phyloP scores from a whole-genome alignment of 1,139 yeast species.

The Geotrichum europaeum region DNA sequence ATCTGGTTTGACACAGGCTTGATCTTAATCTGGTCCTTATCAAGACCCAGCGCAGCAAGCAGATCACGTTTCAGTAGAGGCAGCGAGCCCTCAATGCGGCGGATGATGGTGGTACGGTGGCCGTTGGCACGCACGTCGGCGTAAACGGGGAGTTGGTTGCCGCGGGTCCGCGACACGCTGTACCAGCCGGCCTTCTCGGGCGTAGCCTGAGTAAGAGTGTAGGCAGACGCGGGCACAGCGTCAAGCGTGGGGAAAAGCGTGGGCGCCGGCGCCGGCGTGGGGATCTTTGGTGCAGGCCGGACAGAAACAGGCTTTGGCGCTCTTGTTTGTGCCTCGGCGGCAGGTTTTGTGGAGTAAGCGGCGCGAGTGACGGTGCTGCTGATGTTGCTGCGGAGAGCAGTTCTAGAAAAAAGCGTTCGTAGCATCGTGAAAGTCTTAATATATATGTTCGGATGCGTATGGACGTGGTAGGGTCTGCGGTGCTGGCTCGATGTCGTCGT shows the following conservation, averaged over 20 bases:
- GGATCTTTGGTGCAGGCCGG: conserved; percentile 11
- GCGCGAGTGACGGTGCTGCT: neutral
- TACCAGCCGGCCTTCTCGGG: conserved; percentile 27
- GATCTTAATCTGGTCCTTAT: conserved; percentile 30
- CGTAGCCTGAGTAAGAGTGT: conserved; percentile 2
- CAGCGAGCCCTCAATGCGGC: conserved; percentile 32
- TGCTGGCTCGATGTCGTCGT: neutral
- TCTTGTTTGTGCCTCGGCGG: too few relatives aligned
- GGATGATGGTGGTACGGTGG: conserved; percentile 32
- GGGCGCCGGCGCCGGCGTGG: conserved; percentile 10
- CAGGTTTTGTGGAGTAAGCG: conserved; percentile 12
- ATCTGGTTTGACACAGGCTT: conserved; percentile 32
- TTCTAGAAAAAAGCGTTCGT: neutral
- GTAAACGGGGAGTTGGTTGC: conserved; percentile 35
- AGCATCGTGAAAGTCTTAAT: neutral
- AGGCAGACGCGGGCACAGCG: conserved; percentile 8
- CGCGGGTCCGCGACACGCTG: conserved; percentile 28
- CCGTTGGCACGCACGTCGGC: conserved; percentile 32
- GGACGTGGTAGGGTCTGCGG: neutral
- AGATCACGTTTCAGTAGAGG: conserved; percentile 31
- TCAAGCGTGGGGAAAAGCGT: conserved; percentile 16
- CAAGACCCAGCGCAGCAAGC: conserved; percentile 23
- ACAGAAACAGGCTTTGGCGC: neutral
- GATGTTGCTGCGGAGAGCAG: neutral
- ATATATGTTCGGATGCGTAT: neutral